A percentile compares a stretch with the other conserved stretches of the same genome.
phyloP scores from a whole-genome alignment of 768 basidiomycete species.

The Naganishia randhawae region DNA sequence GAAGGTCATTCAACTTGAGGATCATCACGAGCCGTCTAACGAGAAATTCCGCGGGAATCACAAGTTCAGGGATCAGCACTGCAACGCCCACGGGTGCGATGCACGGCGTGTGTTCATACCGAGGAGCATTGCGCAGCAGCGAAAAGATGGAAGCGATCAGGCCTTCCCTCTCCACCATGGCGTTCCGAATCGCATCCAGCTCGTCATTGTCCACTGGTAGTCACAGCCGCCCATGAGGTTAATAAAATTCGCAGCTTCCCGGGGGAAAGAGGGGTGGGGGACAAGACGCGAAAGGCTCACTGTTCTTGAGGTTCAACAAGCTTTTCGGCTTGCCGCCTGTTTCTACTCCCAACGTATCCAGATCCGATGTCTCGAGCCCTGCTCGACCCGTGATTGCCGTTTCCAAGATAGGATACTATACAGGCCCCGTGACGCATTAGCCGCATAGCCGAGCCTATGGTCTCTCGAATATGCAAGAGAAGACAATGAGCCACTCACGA shows the following conservation, averaged over 20 bases:
- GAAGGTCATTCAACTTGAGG: slow-evolving; percentile 65
- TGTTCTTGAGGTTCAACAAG: slow-evolving; percentile 25
- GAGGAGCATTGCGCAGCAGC: slow-evolving; percentile 77
- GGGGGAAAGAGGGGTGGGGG: slow-evolving; percentile 31
- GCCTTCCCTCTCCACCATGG: slow-evolving; percentile 77
- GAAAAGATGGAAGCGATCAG: slow-evolving; percentile 79
- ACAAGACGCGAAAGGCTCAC: slow-evolving; percentile 6
- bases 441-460: too few relatives aligned
- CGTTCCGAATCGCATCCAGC: slow-evolving; percentile 72
- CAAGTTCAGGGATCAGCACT: too few relatives aligned
- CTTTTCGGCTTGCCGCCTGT: slow-evolving; percentile 18
- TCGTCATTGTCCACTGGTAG: slow-evolving; percentile 60
- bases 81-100: too few relatives aligned
- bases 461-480: too few relatives aligned
- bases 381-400: slow-evolving; percentile 85
- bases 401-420: slow-evolving; percentile 86
- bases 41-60: slow-evolving; percentile 48
- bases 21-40: slow-evolving; percentile 54
- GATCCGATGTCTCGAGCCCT: slow-evolving; percentile 53
- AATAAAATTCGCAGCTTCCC: slow-evolving; percentile 34
- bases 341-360: not conserved
- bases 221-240: not conserved
- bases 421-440: not conserved
- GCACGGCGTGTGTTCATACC: too few relatives aligned
- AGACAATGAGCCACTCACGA: slow-evolving; percentile 67